These are phyloP conservation scores for Tylopilus rubrobrunneus DNA, from an alignment of 768 basidiomycete species.

Conservation along the genomic window DNA sequence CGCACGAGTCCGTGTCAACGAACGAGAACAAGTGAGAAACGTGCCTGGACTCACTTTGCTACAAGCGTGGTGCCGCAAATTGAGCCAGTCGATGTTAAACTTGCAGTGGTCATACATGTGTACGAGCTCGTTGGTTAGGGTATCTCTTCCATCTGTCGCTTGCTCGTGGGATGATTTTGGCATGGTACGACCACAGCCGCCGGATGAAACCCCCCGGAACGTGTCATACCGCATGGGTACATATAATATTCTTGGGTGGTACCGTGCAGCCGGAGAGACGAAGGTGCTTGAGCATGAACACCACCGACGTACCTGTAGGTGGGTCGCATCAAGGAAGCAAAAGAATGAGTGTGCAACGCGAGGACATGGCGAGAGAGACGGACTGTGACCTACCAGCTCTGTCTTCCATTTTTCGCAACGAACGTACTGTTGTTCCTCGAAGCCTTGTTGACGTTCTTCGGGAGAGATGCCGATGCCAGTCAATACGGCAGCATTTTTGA, in stretches of 20 bases:
- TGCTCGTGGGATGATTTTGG: conserved; percentile 74
- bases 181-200: conserved; percentile 81
- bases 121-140: conserved; percentile 87
- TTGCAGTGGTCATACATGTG: conserved; percentile 95
- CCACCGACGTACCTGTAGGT: conserved; percentile 69
- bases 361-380: conserved; percentile 28
- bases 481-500: conserved; percentile 42
- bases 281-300: conserved; percentile 93
- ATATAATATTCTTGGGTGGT: conserved; percentile 69
- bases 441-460: conserved; percentile 37
- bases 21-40: background rate
- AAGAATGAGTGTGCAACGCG: conserved; percentile 6
- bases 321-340: background rate
- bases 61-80: conserved; percentile 93
- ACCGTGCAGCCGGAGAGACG: conserved; percentile 68
- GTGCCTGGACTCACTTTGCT: conserved; percentile 68
- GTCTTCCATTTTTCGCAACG: conserved; percentile 68
- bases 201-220: conserved; percentile 82
- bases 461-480: conserved; percentile 50
- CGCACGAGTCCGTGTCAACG: background rate
- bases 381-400: conserved; percentile 67
- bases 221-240: conserved; percentile 71
- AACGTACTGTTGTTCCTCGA: conserved; percentile 36
- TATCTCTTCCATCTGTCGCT: conserved; percentile 91
- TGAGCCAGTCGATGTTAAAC: conserved; percentile 90